Conservation (phyloP, 1,284 basidiomycete genomes). For the Vanrija pseudolonga region DNA sequence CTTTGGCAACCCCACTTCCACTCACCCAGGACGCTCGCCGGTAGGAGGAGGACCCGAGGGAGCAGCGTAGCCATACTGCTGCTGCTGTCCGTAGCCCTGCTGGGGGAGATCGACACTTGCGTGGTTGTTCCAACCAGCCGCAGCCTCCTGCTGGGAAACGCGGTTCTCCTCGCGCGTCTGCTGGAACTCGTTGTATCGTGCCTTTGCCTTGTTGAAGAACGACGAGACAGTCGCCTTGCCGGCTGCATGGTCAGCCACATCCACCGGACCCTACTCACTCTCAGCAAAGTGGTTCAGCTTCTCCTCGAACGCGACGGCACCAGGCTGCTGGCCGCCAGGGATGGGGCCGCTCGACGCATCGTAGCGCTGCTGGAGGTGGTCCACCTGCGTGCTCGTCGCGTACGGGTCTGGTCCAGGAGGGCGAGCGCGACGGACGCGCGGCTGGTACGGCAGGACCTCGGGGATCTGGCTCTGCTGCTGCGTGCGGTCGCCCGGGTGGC, state of each 20-base stretch:
- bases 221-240: slow-evolving; percentile 44
- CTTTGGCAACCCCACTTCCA: neutral
- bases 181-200: slow-evolving; percentile 40
- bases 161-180: slow-evolving; percentile 9
- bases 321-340: slow-evolving; percentile 19
- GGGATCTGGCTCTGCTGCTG: slow-evolving; percentile 3
- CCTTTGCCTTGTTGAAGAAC: slow-evolving; percentile 38
- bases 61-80: slow-evolving; percentile 1
- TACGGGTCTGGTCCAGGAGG: slow-evolving; percentile 10
- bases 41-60: neutral
- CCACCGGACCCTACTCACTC: slow-evolving; percentile 21
- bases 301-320: slow-evolving; percentile 43
- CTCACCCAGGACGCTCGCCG: neutral
- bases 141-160: neutral
- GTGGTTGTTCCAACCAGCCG: neutral
- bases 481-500: neutral
- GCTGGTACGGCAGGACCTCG: slow-evolving; percentile 43
- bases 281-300: slow-evolving; percentile 42
- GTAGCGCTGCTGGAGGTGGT: slow-evolving; percentile 6
- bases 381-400: slow-evolving; percentile 1
- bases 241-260: slow-evolving; percentile 19
- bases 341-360: neutral
- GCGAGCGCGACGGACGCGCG: slow-evolving; percentile 33
- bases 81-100: slow-evolving; percentile 6
- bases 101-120: too few relatives aligned